Evolutionary conservation across 2,329 filamentous ascomycete genomes (phyloP).

Genomic region (Botrytis squamosa): DNA sequence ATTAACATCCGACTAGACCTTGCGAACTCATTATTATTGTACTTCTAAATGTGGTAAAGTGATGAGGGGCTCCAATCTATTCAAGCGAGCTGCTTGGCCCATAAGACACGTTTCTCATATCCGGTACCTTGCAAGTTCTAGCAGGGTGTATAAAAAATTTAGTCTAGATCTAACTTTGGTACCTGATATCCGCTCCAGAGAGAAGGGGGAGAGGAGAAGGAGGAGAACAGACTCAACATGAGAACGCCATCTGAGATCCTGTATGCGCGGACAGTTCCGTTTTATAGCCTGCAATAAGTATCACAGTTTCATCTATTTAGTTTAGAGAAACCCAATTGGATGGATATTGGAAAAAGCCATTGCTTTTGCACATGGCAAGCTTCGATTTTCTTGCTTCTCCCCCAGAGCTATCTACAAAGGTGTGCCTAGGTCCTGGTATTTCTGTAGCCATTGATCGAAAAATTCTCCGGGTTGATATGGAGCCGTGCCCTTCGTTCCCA

Average conservation of each 20-base stretch:
- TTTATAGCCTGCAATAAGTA: slow-evolving; percentile 4
- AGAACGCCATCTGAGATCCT: neutral
- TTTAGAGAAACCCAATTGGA: neutral
- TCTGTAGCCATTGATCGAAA: neutral
- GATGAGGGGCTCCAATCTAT: neutral
- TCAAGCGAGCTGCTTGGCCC: neutral
- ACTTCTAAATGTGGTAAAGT: slow-evolving; percentile 1
- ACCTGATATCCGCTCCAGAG: neutral
- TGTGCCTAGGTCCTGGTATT: neutral
- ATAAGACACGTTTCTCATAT: neutral
- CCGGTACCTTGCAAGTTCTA: neutral
- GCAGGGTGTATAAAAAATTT: neutral
- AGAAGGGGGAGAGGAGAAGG: neutral
- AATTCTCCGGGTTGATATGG: slow-evolving; percentile 6
- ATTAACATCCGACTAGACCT: neutral
- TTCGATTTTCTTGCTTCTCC: slow-evolving; percentile 3
- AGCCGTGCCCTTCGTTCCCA: slow-evolving; percentile 4
- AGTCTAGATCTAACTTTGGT: neutral
- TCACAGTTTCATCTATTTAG: neutral
- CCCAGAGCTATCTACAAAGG: neutral
- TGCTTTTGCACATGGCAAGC: neutral
- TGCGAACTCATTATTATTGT: neutral
- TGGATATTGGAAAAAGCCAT: neutral
- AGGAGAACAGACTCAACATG: neutral
- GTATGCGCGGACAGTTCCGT: neutral